Base-by-base conservation (phyloP, 345 rosid genomes). In the Corymbia maculata region DNA sequence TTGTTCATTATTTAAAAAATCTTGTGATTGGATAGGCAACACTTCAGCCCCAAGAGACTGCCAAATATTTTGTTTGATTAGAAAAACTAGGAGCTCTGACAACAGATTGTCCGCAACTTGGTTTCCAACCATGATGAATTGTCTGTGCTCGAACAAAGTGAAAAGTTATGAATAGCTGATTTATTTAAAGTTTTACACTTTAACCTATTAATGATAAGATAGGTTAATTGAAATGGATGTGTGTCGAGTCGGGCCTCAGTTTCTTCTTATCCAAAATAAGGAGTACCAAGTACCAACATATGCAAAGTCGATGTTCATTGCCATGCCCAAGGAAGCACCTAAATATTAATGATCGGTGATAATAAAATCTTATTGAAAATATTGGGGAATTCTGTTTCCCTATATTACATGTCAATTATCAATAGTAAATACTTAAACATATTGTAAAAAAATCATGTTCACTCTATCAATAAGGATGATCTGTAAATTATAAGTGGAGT, bases 401-500 rank as follows among this genome's bases (percentile, higher is more conserved):
- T 26, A 59, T 5, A 4, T 2, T 26, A 59, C 4, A 11, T 26
- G 68, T 28, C 7, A 0, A 59, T 26, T 26, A 59, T 59, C 1
- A 0, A 0, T n/a, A 59, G 12, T 12, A 59, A 59, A 59, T 15
- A 26, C 68, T 28, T 55, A 22, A 26, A 26, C 26, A 2, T 59
- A 6, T 11, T 2, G 11, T 59, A 5, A 26, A 7, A 0, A 0
- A 26, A 5, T 59, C 28, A 15, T 0, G 68, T 59, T 59, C 26
- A 13, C 28, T 12, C 28, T 28, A 11, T 59, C 4, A 1, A 0
- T 11, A 0, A 26, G 30, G 0, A 55, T 26, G n/a, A 28, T 59
- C 1, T 0, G 3, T 8, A 59, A 59, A 59, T 11, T 8, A 59
- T 13, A 59, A 59, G 68, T 1, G 2, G 15, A 59, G 66, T 26